Percentiles rank a stretch among this genome's conserved stretches.
Conservation (phyloP, 2,329 filamentous ascomycete species). For the Coleophoma crateriformis region DNA sequence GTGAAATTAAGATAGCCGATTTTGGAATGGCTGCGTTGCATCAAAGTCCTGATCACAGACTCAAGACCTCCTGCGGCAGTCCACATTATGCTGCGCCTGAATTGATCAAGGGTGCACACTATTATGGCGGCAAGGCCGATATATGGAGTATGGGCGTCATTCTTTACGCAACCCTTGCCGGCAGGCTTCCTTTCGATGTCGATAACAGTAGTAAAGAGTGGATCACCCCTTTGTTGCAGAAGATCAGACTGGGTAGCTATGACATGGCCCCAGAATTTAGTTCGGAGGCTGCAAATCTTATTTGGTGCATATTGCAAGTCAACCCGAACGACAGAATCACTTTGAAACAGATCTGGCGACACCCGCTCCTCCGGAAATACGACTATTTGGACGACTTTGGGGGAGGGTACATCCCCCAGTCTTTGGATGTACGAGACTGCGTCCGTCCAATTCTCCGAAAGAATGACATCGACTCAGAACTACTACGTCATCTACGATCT, state of each 20-base stretch:
- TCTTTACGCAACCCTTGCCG: slow-evolving; percentile 80
- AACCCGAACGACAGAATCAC: slow-evolving; percentile 75
- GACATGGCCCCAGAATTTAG: slow-evolving; percentile 58
- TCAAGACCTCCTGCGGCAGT: slow-evolving; percentile 90
- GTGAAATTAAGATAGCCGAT: slow-evolving; percentile 88
- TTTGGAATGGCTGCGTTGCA: slow-evolving; percentile 95
- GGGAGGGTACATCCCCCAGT: slow-evolving; percentile 38
- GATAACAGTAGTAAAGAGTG: slow-evolving; percentile 23
- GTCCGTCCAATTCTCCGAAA: slow-evolving; percentile 51
- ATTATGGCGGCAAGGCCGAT: slow-evolving; percentile 81
- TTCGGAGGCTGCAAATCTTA: slow-evolving; percentile 68
- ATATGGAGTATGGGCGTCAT: slow-evolving; percentile 94
- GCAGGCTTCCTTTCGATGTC: slow-evolving; percentile 75
- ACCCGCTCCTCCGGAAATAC: slow-evolving; percentile 82
- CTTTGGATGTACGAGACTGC: slow-evolving; percentile 54
- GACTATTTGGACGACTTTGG: slow-evolving; percentile 60
- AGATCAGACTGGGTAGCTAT: slow-evolving; percentile 55
- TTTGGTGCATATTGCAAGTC: slow-evolving; percentile 71
- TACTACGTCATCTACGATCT: slow-evolving; percentile 80
- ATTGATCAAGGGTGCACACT: slow-evolving; percentile 70
- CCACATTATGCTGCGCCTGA: slow-evolving; percentile 96
- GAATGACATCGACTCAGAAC: slow-evolving; percentile 71
- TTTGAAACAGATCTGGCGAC: slow-evolving; percentile 77
- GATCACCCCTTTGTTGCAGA: slow-evolving; percentile 54
- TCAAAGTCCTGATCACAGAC: slow-evolving; percentile 71